Base-by-base conservation (phyloP, 306 rosid genomes). In the Lathyrus oleraceus region DNA sequence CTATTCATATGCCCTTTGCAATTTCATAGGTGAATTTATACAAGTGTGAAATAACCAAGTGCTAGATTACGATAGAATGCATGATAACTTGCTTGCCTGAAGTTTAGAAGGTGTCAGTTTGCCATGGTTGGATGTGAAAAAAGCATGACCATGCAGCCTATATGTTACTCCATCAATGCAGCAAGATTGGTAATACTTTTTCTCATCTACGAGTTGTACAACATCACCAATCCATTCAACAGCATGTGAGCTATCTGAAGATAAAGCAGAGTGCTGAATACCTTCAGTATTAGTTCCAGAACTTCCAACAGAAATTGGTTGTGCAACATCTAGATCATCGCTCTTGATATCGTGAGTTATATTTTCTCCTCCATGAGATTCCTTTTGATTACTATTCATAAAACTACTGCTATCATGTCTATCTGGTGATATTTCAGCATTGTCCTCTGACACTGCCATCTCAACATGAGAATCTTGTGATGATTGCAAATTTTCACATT, bases 171-270 rank as follows among this genome's bases (percentile, higher is more conserved):
- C 97, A 81, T 81, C 82, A 57, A 91, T 67, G 14, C 82, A 48
- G 70, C 97, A 94, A 72, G 96, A 83, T 44, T 70, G 73, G 71
- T 86, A 94, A 83, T 67, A 87, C 61, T 71, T 68, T 77, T 81
- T 87, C 78, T 72, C 87, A 45, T 85, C 89, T 16, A 53, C 72
- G 60, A 74, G 56, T 49, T 78, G 82, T 67, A 77, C 44, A 45
- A 58, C 75, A 72, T 78, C 80, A 27, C 95, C 99, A 44, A 86
- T 73, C 99, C 99, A 95, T 83, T 91, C 84, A 64, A 95, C 82
- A 52, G 52, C 77, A 71, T 48, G 85, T 69, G 82, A 79, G 40
- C 70, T 87, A 63, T 86, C 82, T 8, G 85, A 81, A 65, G 85
- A 49, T 80, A 69, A 59, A 32, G 73, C 77, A 32, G 83, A 23